These are phyloP conservation scores for Apiospora sp. DNA, from an alignment of 2,329 filamentous ascomycete species.

Conservation along the genomic window DNA sequence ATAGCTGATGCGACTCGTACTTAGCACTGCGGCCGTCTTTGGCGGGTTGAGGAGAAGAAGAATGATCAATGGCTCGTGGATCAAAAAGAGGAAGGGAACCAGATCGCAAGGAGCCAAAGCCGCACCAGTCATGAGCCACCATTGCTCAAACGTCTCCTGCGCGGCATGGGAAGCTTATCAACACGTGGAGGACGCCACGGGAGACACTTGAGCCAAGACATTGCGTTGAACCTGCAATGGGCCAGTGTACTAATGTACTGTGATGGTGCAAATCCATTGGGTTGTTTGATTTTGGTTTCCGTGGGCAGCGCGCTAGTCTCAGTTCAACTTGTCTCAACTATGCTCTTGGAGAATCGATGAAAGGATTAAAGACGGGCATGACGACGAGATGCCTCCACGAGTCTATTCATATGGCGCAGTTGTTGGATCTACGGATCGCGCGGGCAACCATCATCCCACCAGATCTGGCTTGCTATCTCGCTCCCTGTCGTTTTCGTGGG, in stretches of 20 bases:
- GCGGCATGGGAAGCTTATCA: slow-evolving; percentile 22
- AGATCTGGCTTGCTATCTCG: slow-evolving; percentile 13
- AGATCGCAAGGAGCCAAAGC: slow-evolving; percentile 9
- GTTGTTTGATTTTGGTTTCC: not conserved
- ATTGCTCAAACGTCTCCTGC: not conserved
- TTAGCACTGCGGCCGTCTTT: slow-evolving; percentile 2
- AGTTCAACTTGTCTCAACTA: not conserved
- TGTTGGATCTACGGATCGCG: not conserved
- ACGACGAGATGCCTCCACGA: not conserved
- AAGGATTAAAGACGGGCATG: not conserved
- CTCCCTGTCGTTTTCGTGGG: slow-evolving; percentile 9
- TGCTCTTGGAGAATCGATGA: not conserved
- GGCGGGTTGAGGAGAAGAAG: not conserved
- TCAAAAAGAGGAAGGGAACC: not conserved
- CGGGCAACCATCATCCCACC: slow-evolving; percentile 5
- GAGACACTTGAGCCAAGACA: not conserved
- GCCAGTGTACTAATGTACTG: not conserved
- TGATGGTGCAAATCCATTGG: not conserved
- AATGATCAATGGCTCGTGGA: not conserved
- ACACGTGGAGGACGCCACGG: slow-evolving; percentile 19
- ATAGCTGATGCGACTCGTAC: not conserved
- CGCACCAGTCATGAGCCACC: slow-evolving; percentile 15
- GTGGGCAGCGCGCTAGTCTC: not conserved
- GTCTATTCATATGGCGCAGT: not conserved
- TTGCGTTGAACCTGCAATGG: not conserved